These are phyloP conservation scores for Fistulifera solaris DNA, from an alignment of 108 stramenopile genomes.

Conservation along the genomic window DNA sequence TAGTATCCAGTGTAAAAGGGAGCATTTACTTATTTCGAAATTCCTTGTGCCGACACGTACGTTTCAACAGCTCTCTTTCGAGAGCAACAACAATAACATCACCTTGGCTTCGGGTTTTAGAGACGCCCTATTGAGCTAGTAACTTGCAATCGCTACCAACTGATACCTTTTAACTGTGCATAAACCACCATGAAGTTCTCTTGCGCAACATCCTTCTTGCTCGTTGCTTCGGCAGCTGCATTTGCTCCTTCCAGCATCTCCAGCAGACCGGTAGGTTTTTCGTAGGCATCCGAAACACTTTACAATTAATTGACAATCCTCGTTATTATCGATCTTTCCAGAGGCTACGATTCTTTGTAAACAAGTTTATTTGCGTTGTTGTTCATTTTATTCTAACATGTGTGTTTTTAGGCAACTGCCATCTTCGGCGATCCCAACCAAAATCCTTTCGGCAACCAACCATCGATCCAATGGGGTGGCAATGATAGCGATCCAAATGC, in stretches of 20 bases:
- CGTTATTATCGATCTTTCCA: neutral
- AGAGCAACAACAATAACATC: no score
- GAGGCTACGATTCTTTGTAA: no score
- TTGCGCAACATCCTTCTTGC: neutral
- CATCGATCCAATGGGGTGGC: conserved; percentile 70
- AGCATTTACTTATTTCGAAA: no score
- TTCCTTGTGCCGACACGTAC: no score
- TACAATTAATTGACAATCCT: neutral
- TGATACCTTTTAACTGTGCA: no score
- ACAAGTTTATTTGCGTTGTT: no score
- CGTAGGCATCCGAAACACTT: neutral
- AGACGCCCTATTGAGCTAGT: no score
- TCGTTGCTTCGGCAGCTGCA: neutral
- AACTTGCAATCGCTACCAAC: no score
- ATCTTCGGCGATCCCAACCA: neutral
- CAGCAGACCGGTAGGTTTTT: neutral
- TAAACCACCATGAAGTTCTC: conserved; percentile 11
- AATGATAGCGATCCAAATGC: conserved; percentile 53
- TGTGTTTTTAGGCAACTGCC: neutral
- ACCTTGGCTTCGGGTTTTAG: no score
- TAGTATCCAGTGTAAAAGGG: no score
- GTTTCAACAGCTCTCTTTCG: no score
- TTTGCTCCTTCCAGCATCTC: conserved; percentile 4
- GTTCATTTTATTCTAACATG: no score
- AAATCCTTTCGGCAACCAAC: conserved; percentile 53